phyloP scores from a whole-genome alignment of 257 asterid species.

The Solanum neorickii region DNA sequence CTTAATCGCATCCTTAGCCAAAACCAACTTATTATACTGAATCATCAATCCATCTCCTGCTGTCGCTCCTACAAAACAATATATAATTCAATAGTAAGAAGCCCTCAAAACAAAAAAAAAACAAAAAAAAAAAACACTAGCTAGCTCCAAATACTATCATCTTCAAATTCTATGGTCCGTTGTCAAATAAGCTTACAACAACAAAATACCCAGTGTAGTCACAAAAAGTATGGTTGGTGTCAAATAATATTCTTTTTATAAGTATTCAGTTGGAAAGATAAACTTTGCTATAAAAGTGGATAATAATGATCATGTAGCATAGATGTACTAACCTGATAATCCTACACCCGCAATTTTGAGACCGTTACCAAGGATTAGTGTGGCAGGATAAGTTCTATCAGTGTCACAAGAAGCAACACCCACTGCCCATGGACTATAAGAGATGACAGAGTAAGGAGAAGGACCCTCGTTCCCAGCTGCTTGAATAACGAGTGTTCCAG shows the following conservation, averaged over 20 bases:
- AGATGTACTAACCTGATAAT: conserved; percentile 45
- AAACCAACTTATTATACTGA: conserved; percentile 48
- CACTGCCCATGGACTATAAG: conserved; percentile 82
- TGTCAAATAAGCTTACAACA: background rate
- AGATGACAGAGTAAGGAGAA: conserved; percentile 53
- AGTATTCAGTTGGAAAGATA: background rate
- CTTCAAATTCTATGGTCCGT: background rate
- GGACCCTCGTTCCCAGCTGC: conserved; percentile 93
- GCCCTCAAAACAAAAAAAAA: background rate
- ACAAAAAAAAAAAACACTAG: background rate
- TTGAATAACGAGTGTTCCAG: conserved; percentile 72
- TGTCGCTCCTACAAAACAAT: conserved; percentile 37
- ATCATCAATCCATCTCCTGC: conserved; percentile 45
- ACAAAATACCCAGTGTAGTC: background rate
- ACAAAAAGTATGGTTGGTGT: background rate
- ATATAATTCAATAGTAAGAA: background rate
- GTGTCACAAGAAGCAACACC: conserved; percentile 70
- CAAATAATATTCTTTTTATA: background rate
- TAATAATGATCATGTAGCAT: background rate
- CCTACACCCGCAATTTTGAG: conserved; percentile 57
- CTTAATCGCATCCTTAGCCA: conserved; percentile 64
- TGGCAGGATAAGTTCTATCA: conserved; percentile 70
- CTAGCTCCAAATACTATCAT: background rate
- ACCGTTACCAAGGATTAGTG: conserved; percentile 70
- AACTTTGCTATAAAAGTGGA: background rate